These are phyloP conservation scores for Metschnikowia kofuensis DNA, from an alignment of 805 yeast genomes.

Conservation along the genomic window DNA sequence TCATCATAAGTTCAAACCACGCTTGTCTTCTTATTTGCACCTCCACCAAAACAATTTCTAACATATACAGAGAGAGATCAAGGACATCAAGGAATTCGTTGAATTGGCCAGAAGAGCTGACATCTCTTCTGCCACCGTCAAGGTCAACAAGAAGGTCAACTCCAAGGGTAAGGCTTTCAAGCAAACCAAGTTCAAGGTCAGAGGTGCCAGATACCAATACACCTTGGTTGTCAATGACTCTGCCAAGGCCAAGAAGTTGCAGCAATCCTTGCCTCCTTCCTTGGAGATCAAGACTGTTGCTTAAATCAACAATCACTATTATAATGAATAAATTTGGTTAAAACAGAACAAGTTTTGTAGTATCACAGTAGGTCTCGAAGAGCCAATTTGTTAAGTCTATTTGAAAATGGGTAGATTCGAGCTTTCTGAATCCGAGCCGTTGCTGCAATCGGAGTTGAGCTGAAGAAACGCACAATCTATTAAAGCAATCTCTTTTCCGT, in stretches of 20 bases:
- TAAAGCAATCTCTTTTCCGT: not conserved
- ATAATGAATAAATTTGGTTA: slow-evolving; percentile 12
- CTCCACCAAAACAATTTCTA: slow-evolving; percentile 9
- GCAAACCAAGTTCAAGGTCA: slow-evolving; percentile 98
- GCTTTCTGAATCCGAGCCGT: too few relatives aligned
- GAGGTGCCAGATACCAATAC: slow-evolving; percentile 93
- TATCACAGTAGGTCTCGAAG: too few relatives aligned
- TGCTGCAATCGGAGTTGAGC: not conserved
- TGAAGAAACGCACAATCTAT: too few relatives aligned
- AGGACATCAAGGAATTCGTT: slow-evolving; percentile 96
- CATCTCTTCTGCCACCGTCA: slow-evolving; percentile 89
- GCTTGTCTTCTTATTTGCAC: not conserved
- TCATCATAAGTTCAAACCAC: not conserved
- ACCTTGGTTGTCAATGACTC: slow-evolving; percentile 94
- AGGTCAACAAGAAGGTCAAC: slow-evolving; percentile 83
- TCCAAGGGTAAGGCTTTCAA: slow-evolving; percentile 79
- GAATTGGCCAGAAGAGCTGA: slow-evolving; percentile 96
- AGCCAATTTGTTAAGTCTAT: too few relatives aligned
- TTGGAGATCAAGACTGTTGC: slow-evolving; percentile 59
- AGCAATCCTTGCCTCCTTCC: slow-evolving; percentile 96
- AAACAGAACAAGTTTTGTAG: not conserved
- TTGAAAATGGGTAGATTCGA: too few relatives aligned
- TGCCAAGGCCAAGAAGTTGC: slow-evolving; percentile 95
- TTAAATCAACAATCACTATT: slow-evolving; percentile 21
- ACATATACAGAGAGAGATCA: slow-evolving; percentile 61